Conservation (phyloP, 805 yeast species). For the Pichia rugopelliculosa region DNA sequence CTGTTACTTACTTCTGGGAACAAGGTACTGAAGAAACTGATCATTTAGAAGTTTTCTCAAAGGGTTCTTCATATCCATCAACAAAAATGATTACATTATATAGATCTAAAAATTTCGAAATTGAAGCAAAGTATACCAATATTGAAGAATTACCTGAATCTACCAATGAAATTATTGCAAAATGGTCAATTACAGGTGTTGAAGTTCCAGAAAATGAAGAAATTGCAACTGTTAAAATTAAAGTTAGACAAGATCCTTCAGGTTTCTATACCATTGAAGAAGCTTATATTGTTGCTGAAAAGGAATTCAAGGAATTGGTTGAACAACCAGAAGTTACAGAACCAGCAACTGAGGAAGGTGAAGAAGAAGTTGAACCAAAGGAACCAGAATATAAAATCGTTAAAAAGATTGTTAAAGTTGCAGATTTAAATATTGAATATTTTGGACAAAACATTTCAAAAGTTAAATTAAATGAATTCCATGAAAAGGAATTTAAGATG, state of each 20-base stretch:
- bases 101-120: slow-evolving; percentile 82
- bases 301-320: slow-evolving; percentile 79
- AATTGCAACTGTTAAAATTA: slow-evolving; percentile 78
- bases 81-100: slow-evolving; percentile 91
- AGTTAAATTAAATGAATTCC: slow-evolving; percentile 46
- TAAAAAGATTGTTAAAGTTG: slow-evolving; percentile 90
- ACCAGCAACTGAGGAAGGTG: slow-evolving; percentile 24
- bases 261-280: slow-evolving; percentile 91
- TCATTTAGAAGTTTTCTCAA: slow-evolving; percentile 94
- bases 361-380: slow-evolving; percentile 43
- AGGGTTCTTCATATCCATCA: slow-evolving; percentile 86
- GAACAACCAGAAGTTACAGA: slow-evolving; percentile 42
- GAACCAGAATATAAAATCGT: slow-evolving; percentile 85
- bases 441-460: slow-evolving; percentile 57
- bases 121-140: slow-evolving; percentile 81
- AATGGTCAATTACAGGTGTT: slow-evolving; percentile 85
- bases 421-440: slow-evolving; percentile 57
- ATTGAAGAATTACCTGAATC: slow-evolving; percentile 66
- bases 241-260: slow-evolving; percentile 94
- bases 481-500: slow-evolving; percentile 82
- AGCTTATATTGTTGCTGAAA: slow-evolving; percentile 92
- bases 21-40: slow-evolving; percentile 85
- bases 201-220: slow-evolving; percentile 69
- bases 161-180: slow-evolving; percentile 58
- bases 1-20: slow-evolving; percentile 94